Evolutionary conservation across 495 filamentous ascomycete species (phyloP).

Genomic region (Pyrenula massariospora): DNA sequence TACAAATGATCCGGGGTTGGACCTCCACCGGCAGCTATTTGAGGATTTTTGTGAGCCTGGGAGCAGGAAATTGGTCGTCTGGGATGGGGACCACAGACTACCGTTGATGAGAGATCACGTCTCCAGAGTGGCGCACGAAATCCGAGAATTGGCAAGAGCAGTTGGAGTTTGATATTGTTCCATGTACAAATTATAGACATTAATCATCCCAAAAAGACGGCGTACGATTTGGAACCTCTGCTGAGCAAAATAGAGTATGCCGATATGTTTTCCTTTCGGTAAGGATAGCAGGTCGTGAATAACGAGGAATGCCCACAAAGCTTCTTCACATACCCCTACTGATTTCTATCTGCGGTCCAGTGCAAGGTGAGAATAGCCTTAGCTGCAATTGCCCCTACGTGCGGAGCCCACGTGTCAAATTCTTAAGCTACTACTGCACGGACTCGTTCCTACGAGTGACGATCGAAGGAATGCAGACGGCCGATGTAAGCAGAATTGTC

Average conservation of each 20-base stretch:
- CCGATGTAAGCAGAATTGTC: neutral
- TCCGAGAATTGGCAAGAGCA: neutral
- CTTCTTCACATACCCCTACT: neutral
- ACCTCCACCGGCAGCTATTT: conserved; percentile 35
- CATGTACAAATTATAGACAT: neutral
- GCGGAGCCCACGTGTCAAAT: neutral
- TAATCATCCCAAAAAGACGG: neutral
- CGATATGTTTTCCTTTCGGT: neutral
- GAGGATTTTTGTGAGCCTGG: conserved; percentile 32
- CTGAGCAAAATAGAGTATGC: neutral
- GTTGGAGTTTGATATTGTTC: neutral
- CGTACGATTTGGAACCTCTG: neutral
- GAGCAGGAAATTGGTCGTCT: conserved; percentile 37
- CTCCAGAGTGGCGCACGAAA: neutral
- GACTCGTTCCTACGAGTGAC: neutral
- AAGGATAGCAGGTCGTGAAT: neutral
- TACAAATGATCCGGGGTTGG: conserved; percentile 35
- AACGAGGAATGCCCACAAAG: neutral
- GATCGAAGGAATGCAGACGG: neutral
- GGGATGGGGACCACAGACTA: conserved; percentile 47
- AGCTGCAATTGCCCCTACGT: neutral
- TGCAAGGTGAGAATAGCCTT: neutral
- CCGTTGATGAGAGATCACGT: conserved; percentile 11
- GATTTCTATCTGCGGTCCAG: neutral
- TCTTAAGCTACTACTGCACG: neutral